Conservation (phyloP, 2,329 filamentous ascomycete genomes). For the Allantophomopsis cytisporea region DNA sequence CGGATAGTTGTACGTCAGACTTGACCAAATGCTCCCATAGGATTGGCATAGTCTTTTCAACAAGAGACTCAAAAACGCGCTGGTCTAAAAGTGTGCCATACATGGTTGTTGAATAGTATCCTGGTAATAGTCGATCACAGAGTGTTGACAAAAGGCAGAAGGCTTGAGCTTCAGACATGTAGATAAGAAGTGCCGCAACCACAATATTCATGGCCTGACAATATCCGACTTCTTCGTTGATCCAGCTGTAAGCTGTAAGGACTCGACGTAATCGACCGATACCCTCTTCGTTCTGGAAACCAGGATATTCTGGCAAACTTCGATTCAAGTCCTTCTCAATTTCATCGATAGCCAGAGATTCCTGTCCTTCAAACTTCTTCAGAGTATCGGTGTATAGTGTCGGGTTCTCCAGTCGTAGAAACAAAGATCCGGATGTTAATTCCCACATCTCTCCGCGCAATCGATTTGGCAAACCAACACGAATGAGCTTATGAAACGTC, state of each 20-base stretch:
- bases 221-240: constrained; percentile 88
- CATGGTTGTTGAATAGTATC: constrained; percentile 98
- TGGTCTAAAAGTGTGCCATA: constrained; percentile 95
- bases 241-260: constrained; percentile 95
- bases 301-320: constrained; percentile 91
- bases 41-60: constrained; percentile 98
- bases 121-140: constrained; percentile 84
- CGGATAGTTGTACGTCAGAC: constrained; percentile 91
- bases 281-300: constrained; percentile 91
- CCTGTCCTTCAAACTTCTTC: constrained; percentile 66
- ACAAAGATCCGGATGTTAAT: constrained; percentile 81
- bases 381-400: constrained; percentile 75
- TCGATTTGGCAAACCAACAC: constrained; percentile 87
- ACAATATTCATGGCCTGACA: constrained; percentile 99
- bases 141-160: constrained; percentile 88
- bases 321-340: constrained; percentile 98
- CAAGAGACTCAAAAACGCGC: constrained; percentile 90
- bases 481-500: constrained; percentile 94
- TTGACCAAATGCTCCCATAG: constrained; percentile 97
- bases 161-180: constrained; percentile 92
- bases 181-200: constrained; percentile 92
- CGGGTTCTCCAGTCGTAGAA: constrained; percentile 75
- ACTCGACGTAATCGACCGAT: constrained; percentile 83
- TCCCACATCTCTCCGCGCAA: constrained; percentile 95
- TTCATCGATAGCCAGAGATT: constrained; percentile 93